phyloP scores from a whole-genome alignment of 1,284 basidiomycete species.

The Rhodotorula glutinis region DNA sequence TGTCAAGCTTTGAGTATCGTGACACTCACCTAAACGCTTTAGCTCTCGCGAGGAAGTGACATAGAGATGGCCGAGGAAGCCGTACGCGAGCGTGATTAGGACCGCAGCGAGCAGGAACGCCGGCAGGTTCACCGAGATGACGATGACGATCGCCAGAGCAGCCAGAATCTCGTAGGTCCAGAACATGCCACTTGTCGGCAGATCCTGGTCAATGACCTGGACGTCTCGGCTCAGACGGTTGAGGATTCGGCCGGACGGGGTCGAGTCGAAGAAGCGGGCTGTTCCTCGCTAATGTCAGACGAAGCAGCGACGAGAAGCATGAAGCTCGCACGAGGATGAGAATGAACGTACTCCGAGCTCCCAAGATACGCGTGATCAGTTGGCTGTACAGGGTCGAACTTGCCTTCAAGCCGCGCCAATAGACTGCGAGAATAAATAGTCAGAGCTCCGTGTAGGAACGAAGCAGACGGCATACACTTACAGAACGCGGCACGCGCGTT shows the following conservation, averaged over 20 bases:
- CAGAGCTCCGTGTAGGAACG: neutral
- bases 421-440: conserved; percentile 8
- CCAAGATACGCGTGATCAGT: conserved; percentile 37
- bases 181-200: conserved; percentile 48
- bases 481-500: conserved; percentile 30
- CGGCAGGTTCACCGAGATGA: conserved; percentile 43
- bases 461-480: neutral
- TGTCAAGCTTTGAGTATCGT: neutral
- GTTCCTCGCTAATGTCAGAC: neutral
- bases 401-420: conserved; percentile 38
- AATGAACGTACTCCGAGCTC: conserved; percentile 32
- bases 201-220: conserved; percentile 53
- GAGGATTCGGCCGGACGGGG: conserved; percentile 53
- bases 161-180: conserved; percentile 43
- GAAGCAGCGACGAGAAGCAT: too few species aligned
- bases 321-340: neutral
- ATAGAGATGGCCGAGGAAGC: conserved; percentile 49
- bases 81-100: conserved; percentile 47
- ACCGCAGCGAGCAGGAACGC: conserved; percentile 50
- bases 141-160: conserved; percentile 37
- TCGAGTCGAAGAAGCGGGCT: conserved; percentile 43
- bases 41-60: conserved; percentile 54
- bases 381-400: conserved; percentile 30
- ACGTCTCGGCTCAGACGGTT: conserved; percentile 51
- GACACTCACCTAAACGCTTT: conserved; percentile 35